phyloP scores from a whole-genome alignment of 495 filamentous ascomycete species.

The Podospora fimiseda region DNA sequence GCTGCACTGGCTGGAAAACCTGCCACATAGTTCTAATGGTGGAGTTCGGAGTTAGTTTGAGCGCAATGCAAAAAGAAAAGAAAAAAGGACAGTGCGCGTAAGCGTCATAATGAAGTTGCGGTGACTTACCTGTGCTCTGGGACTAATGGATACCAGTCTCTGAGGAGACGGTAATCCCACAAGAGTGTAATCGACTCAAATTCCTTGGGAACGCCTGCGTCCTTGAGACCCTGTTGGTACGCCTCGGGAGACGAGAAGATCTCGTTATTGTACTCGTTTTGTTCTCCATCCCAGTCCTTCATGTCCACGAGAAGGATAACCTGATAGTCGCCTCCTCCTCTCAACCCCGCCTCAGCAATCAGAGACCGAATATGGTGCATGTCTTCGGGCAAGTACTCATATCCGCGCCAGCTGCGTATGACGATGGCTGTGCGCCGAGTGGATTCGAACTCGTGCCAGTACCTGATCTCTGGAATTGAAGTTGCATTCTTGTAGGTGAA shows the following conservation, averaged over 20 bases:
- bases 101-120: neutral
- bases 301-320: conserved; percentile 54
- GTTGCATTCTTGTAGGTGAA: conserved; percentile 19
- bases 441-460: conserved; percentile 27
- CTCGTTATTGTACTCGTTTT: conserved; percentile 32
- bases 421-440: conserved; percentile 33
- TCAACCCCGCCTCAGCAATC: conserved; percentile 48
- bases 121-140: conserved; percentile 28
- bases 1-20: conserved; percentile 43
- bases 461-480: conserved; percentile 19
- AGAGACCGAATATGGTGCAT: conserved; percentile 48
- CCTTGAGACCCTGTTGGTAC: conserved; percentile 43
- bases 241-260: conserved; percentile 46
- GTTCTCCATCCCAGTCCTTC: conserved; percentile 42
- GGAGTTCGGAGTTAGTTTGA: neutral
- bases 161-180: conserved; percentile 45
- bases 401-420: conserved; percentile 38
- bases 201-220: conserved; percentile 46
- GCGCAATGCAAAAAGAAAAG: neutral
- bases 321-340: conserved; percentile 53
- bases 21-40: conserved; percentile 30
- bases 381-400: conserved; percentile 36
- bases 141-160: conserved; percentile 34
- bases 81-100: neutral
- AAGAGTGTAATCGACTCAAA: conserved; percentile 49